Conservation (phyloP, 23 red algal species). For the Chondrus crispus region DNA sequence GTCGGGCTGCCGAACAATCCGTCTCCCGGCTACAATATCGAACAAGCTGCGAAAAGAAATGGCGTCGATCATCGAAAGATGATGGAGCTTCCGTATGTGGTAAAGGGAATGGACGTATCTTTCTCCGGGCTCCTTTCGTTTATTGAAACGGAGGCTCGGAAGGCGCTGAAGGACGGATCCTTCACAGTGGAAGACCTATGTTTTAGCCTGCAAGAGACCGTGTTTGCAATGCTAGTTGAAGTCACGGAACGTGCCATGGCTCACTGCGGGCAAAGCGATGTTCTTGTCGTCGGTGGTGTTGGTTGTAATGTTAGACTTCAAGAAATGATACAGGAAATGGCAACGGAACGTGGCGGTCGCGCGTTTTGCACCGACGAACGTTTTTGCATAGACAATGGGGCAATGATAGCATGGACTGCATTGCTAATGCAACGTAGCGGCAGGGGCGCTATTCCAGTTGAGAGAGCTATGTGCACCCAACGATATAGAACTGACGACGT, state of each 20-base stretch:
- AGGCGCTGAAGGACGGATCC: conserved; percentile 12
- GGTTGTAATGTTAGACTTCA: conserved; percentile 97
- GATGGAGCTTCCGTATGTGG: conserved; percentile 87
- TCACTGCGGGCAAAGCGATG: conserved; percentile 84
- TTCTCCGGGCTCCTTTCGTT: conserved; percentile 95
- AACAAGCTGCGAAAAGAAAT: conserved; percentile 80
- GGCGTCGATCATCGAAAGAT: conserved; percentile 39
- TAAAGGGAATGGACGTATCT: conserved; percentile 99
- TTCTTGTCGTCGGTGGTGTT: conserved; percentile 96
- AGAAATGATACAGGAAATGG: conserved; percentile 91
- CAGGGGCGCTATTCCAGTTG: conserved; percentile 12
- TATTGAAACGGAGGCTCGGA: conserved; percentile 63
- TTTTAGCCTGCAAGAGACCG: conserved; percentile 96
- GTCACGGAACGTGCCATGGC: conserved; percentile 98
- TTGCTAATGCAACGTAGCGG: conserved; percentile 59
- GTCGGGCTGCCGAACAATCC: conserved; percentile 92
- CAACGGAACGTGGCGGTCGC: conserved; percentile 66
- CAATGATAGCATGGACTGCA: conserved; percentile 98
- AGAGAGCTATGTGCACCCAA: conserved; percentile 68
- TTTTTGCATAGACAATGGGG: conserved; percentile 99
- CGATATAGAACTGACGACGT: conserved; percentile 89
- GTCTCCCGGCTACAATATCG: conserved; percentile 91
- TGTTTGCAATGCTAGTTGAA: conserved; percentile 98
- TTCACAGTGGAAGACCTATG: conserved; percentile 86
- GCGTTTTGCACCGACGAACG: conserved; percentile 97